Evolutionary conservation across 2,329 filamentous ascomycete genomes (phyloP), one percentile per base, ranked within the genome.

Genomic region (Balansia obtecta): DNA sequence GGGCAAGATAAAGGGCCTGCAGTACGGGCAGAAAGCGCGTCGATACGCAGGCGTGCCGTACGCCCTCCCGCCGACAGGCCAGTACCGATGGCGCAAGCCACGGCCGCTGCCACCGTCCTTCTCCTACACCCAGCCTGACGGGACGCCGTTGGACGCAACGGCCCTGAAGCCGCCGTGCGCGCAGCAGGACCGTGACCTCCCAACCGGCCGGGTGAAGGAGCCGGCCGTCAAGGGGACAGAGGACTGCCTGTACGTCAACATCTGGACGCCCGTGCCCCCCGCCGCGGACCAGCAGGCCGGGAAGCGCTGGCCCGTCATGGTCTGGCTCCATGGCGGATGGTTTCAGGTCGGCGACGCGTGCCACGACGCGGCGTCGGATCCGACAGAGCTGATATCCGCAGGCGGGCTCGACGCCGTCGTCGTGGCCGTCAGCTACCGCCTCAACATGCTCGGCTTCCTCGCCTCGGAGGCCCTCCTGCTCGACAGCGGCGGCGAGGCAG

Each of bases 231-330:
- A 50, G 5, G 68, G 66, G 51, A 63, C 63, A 12, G 71, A 74
- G 49, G 71, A 74, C 54, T 74, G 71, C 46, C 56, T 74, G 10
- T 63, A 66, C 37, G 58, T 72, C 30, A 74, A 74, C 49, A 70
- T 73, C 37, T 74, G 71, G 71, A 69, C 69, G 0, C 71, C 71
- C 0, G 62, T 67, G 39, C 9, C 46, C n/a, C n/a, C n/a, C n/a
- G n/a, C n/a, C 12, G 55, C 30, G 0, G 42, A 45, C 39, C 46
- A 42, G 42, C 52, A 54, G 5, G 38, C 51, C 9, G n/a, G 58
- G 46, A 22, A 22, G 20, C 20, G 20, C 4, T 65, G 60, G 57
- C 64, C 63, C 1, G 61, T 67, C 1, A 59, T 64, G 60, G 48
- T 69, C 8, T 68, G 64, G 60, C 55, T 68, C 1, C 66, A 72